Percentiles rank a stretch among this genome's conserved stretches.
Evolutionary conservation across 345 rosid genomes (phyloP).

Genomic region (Rhizophora apiculata): DNA sequence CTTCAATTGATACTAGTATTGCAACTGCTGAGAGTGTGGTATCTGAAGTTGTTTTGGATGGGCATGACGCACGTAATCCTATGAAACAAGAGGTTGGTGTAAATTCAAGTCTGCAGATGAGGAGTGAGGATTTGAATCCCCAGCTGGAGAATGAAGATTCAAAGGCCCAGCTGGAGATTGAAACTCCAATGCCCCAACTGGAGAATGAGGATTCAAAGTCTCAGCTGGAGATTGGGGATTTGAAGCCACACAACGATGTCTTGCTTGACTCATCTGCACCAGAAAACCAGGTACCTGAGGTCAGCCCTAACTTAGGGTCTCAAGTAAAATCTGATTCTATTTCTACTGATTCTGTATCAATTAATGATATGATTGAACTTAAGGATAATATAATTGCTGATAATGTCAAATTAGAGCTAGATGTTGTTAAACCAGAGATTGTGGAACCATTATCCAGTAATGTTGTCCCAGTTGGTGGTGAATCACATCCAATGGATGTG

Average conservation of each 20-base stretch:
- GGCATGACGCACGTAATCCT: slow-evolving; percentile 33
- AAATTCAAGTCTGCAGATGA: slow-evolving; percentile 2
- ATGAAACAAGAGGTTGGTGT: slow-evolving; percentile 21
- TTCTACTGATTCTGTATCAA: slow-evolving; percentile 98
- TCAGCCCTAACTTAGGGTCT: slow-evolving; percentile 89
- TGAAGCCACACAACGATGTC: slow-evolving; percentile 50
- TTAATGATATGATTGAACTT: slow-evolving; percentile 88
- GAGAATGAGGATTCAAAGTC: slow-evolving; percentile 40
- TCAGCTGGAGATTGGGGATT: slow-evolving; percentile 38
- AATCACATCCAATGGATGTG: slow-evolving; percentile 89
- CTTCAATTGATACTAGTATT: slow-evolving; percentile 22
- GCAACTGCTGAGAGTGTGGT: slow-evolving; percentile 27
- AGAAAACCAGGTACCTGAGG: slow-evolving; percentile 97
- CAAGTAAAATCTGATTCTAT: slow-evolving; percentile 98
- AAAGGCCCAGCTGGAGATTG: slow-evolving; percentile 31
- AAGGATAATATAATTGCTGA: slow-evolving; percentile 97
- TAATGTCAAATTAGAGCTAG: slow-evolving; percentile 94
- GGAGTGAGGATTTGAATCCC: slow-evolving; percentile 3
- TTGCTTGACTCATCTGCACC: slow-evolving; percentile 53
- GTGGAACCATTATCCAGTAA: slow-evolving; percentile 71
- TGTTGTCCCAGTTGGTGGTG: slow-evolving; percentile 56
- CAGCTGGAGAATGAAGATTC: slow-evolving; percentile 24
- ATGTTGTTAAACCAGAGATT: slow-evolving; percentile 77
- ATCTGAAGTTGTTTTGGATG: slow-evolving; percentile 33
- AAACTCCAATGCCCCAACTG: slow-evolving; percentile 27